Evolutionary conservation across 2,329 filamentous ascomycete species (phyloP).

Genomic region (Fusarium ramigenum): DNA sequence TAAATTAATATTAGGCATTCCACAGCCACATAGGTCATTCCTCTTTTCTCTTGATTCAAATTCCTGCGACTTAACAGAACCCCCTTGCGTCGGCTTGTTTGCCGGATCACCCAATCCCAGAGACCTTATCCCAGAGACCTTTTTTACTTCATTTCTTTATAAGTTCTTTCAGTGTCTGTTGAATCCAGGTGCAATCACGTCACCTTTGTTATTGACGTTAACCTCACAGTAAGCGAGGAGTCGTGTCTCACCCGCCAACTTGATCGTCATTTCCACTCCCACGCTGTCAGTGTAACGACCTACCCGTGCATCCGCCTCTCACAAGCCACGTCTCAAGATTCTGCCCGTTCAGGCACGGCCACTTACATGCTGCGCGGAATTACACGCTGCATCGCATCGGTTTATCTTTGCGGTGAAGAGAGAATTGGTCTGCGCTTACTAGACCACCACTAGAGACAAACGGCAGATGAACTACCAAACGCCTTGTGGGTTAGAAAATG

Average conservation of each 20-base stretch:
- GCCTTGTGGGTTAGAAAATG: too few species aligned
- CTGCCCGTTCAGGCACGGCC: neutral
- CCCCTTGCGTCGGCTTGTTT: neutral
- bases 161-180: neutral
- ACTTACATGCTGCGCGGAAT: neutral
- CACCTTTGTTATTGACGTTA: neutral
- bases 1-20: neutral
- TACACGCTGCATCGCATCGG: neutral
- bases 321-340: neutral
- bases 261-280: neutral
- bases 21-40: too few species aligned
- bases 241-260: neutral
- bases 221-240: neutral
- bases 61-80: neutral
- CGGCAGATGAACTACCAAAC: too few species aligned
- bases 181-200: neutral
- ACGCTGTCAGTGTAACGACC: neutral
- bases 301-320: neutral
- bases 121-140: neutral
- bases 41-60: neutral
- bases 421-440: neutral
- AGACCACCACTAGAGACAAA: neutral
- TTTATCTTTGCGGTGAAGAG: neutral
- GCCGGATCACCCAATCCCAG: neutral
- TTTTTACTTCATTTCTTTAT: too few species aligned